These are phyloP conservation scores for Arthrocladium fulminans DNA, from an alignment of 2,329 filamentous ascomycete species.

Conservation along the genomic window DNA sequence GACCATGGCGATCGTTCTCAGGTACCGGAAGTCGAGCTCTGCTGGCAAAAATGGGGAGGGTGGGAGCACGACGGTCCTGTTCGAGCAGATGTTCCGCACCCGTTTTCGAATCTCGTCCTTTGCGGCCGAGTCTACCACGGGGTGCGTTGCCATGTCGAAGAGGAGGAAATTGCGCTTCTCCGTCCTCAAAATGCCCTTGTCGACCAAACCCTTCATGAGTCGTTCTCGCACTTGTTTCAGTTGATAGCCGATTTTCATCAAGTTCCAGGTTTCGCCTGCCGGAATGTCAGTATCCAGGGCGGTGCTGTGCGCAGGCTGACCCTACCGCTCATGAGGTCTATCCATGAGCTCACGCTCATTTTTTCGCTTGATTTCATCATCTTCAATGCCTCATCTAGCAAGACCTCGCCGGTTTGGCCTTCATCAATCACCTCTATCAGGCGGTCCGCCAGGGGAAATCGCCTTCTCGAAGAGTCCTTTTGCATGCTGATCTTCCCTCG, in stretches of 20 bases:
- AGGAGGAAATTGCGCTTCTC: constrained; percentile 99
- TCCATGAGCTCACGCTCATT: constrained; percentile 99
- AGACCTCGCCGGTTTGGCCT: constrained; percentile 88
- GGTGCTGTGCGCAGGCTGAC: constrained; percentile 9
- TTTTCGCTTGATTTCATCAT: constrained; percentile 99
- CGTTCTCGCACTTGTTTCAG: constrained; percentile 98
- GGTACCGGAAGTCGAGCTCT: constrained; percentile 85
- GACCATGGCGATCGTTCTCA: constrained; percentile 89
- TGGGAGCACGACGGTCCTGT: constrained; percentile 84
- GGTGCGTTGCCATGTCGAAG: constrained; percentile 99
- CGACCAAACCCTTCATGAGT: constrained; percentile 90
- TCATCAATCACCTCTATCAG: constrained; percentile 97
- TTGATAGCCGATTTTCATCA: constrained; percentile 99
- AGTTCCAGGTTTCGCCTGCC: constrained; percentile 94
- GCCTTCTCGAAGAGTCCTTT: constrained; percentile 82
- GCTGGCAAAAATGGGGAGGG: constrained; percentile 84
- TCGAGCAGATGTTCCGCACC: constrained; percentile 84
- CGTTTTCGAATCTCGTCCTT: constrained; percentile 95
- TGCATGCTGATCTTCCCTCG: constrained; percentile 96
- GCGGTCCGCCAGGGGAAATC: constrained; percentile 85
- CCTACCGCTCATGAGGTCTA: constrained; percentile 95
- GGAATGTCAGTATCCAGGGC: constrained; percentile 8
- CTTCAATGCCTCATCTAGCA: constrained; percentile 95
- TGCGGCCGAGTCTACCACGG: constrained; percentile 87
- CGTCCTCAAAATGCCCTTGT: constrained; percentile 96